Evolutionary conservation across 441 rosid species (phyloP).

Genomic region (Cnidoscolus chayamansa): DNA sequence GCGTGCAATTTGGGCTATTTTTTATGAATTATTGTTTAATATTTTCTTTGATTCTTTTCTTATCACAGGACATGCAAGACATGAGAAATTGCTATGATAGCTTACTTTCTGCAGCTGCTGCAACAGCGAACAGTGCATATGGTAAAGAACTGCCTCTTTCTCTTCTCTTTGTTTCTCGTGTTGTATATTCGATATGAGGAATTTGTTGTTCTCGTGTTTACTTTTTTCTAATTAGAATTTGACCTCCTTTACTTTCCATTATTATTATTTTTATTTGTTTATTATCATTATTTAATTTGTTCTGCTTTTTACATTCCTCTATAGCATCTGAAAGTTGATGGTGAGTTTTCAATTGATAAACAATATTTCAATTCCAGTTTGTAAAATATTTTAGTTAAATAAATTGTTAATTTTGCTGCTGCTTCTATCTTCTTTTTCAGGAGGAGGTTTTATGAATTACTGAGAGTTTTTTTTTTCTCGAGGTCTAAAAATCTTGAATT

Average conservation of each 20-base stretch:
- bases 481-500: too few relatives aligned
- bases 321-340: background rate
- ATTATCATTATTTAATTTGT: background rate
- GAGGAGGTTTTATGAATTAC: too few relatives aligned
- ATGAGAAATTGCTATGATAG: slow-evolving; percentile 93
- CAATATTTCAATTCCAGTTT: background rate
- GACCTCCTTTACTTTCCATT: background rate
- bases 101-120: slow-evolving; percentile 93
- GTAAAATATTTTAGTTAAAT: background rate
- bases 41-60: slow-evolving; percentile 2
- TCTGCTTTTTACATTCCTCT: background rate
- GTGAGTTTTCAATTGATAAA: background rate
- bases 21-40: background rate
- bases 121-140: slow-evolving; percentile 88
- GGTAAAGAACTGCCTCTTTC: slow-evolving; percentile 40
- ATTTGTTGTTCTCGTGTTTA: background rate
- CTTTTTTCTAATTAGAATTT: background rate
- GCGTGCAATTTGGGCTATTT: background rate
- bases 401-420: too few relatives aligned
- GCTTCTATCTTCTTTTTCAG: background rate
- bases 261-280: background rate
- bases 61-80: slow-evolving; percentile 76
- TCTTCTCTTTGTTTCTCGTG: background rate
- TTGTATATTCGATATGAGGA: background rate
- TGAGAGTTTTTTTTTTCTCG: too few relatives aligned